Base-by-base conservation (phyloP, 2,329 filamentous ascomycete species). In the Eurotiales sp. region DNA sequence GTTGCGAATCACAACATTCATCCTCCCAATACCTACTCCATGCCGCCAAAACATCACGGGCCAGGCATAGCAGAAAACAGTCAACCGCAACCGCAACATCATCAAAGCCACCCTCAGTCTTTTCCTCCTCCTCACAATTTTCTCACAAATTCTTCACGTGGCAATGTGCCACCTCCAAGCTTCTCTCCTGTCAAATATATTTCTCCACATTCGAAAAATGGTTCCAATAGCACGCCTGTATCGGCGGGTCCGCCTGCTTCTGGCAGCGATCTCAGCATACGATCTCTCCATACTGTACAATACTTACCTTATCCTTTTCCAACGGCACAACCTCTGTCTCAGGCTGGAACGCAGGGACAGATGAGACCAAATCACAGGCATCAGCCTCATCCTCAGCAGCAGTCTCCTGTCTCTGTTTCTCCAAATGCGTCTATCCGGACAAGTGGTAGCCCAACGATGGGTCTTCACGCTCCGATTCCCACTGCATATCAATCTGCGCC, bases 21-120 rank as follows among this genome's bases (percentile, higher is more conserved):
- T 36, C 21, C 27, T 23, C 17, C 2, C 21, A 15, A 14, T n/a
- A 19, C 27, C 21, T 8, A 10, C 17, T n/a, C 30, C 22, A 19
- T 36, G 34, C 21, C 45, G 34, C 22, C 25, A 37, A 37, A 37
- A 3, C 49, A 21, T 19, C 39, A 46, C 25, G 14, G 30, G 14
- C 36, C 41, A 44, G 46, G 19, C 25, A 46, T 39, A 19, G 27
- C 34, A 12, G 11, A 39, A 45, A 42, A 50, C 11, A 27, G 34
- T 32, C 42, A 32, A 44, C 36, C 11, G 40, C 39, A 41, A 19
- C 17, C 22, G 48, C 10, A 8, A 36, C 14, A 30, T 42, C 21
- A 11, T 27, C 47, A 43, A 17, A 39, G 25, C 8, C 15, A 14
- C 2, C 14, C 39, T 32, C 22, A 14, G 14, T 19, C 11, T 21